Base-by-base conservation (phyloP, 768 basidiomycete genomes). In the Rhizopogon vesiculosus region DNA sequence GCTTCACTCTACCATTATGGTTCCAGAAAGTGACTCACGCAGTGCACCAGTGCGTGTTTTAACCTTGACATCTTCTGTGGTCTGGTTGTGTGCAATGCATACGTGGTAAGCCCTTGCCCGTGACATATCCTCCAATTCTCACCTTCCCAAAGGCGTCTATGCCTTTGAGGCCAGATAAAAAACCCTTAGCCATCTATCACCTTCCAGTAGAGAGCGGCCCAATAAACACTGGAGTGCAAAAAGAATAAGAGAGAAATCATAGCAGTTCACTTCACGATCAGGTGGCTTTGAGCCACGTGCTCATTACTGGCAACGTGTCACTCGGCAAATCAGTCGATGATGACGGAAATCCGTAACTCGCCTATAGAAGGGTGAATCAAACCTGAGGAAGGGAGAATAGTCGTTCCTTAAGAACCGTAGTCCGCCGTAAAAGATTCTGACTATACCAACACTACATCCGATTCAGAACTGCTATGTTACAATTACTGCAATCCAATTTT, bases 131-230 rank as follows among this genome's bases (percentile, higher is more conserved):
- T 25, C 51, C 52, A 9, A 62, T 46, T 7, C 79, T 62, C 65
- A 96, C 96, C 87, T 98, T 99, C 59, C 97, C 97, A 79, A 99
- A 99, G 73, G 97, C 97, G 78, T 99, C 97, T 53, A 98, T 81
- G 68, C 93, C 92, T 70, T 91, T 93, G 64, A 98, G 79, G 62
- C 78, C 80, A 48, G 78, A 80, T 66, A 92, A 79, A 62, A 91
- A 72, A 61, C 87, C 85, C 73, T 87, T 92, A 62, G 89, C 87
- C 87, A 90, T 89, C n/a, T 51, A 45, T 53, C 52, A 54, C 64
- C 51, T 62, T 57, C 59, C 55, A 9, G 10, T 58, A 58, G 56
- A 60, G 63, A 56, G 59, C 41, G 45, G 58, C 57, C 31, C 53
- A 59, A 46, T 51, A 56, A 59, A 60, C 58, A 45, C 44, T 51